These are phyloP conservation scores for Phytophthora tentaculata DNA, from an alignment of 352 stramenopile genomes.

Conservation along the genomic window DNA sequence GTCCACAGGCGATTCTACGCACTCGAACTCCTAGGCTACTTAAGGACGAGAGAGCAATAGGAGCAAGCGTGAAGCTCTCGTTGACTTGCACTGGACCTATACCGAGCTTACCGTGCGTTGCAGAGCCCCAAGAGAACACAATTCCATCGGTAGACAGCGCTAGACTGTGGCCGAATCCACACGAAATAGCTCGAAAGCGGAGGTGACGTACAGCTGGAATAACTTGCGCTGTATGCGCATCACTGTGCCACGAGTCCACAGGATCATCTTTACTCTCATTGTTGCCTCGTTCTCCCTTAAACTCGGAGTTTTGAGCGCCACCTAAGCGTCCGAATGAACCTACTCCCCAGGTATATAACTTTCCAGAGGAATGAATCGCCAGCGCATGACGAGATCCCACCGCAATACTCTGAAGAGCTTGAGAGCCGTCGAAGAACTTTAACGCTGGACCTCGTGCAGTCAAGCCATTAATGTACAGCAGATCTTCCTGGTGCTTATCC, in stretches of 20 bases:
- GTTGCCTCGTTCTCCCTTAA: conserved; percentile 9
- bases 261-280: conserved; percentile 11
- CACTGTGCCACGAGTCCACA: conserved; percentile 55
- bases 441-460: conserved; percentile 54
- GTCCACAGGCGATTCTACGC: conserved; percentile 75
- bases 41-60: conserved; percentile 48
- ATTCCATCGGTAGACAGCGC: conserved; percentile 65
- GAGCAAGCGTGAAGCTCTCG: conserved; percentile 73
- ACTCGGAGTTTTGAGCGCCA: conserved; percentile 23
- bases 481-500: no score
- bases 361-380: conserved; percentile 66
- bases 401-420: conserved; percentile 63
- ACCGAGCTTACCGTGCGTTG: conserved; percentile 75
- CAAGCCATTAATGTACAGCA: conserved; percentile 57
- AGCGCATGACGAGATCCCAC: conserved; percentile 75
- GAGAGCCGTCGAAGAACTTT: conserved; percentile 52
- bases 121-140: conserved; percentile 81
- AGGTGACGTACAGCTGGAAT: conserved; percentile 47
- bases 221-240: conserved; percentile 52
- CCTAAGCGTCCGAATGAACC: conserved; percentile 73
- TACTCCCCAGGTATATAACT: conserved; percentile 75
- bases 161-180: conserved; percentile 74
- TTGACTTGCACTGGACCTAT: conserved; percentile 47
- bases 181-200: conserved; percentile 65
- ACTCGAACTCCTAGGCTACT: conserved; percentile 38